Evolutionary conservation across 345 rosid species (phyloP).

Genomic region (Microcos paniculata): DNA sequence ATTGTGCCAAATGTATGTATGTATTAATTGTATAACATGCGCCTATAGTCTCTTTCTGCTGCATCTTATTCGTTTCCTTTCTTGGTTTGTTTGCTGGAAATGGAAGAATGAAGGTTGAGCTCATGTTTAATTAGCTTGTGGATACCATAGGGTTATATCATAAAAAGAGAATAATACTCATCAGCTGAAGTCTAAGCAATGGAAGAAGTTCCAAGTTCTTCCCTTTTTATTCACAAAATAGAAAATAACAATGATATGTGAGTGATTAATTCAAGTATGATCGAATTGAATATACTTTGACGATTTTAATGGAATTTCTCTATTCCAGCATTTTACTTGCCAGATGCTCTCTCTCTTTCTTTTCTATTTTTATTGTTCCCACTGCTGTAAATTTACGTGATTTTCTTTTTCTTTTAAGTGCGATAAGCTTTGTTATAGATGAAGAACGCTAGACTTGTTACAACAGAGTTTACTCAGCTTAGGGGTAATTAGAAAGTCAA

Average conservation of each 20-base stretch:
- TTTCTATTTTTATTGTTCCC: background rate
- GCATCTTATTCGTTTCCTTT: background rate
- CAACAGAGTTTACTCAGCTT: conserved; percentile 4
- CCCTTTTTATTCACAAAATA: background rate
- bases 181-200: background rate
- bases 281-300: background rate
- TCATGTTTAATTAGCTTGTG: background rate
- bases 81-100: background rate
- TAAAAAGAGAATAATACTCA: background rate
- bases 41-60: background rate
- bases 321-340: background rate
- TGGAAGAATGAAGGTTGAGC: background rate
- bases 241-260: background rate
- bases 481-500: conserved; percentile 9
- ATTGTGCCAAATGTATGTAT: background rate
- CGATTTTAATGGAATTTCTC: background rate
- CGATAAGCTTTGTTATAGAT: background rate
- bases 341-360: background rate
- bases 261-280: background rate
- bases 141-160: background rate
- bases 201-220: background rate
- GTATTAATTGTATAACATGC: background rate
- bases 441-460: conserved; percentile 6
- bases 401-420: background rate
- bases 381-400: background rate